These are phyloP conservation scores for Termitomyces sp. DNA, from an alignment of 768 basidiomycete genomes.

Conservation along the genomic window DNA sequence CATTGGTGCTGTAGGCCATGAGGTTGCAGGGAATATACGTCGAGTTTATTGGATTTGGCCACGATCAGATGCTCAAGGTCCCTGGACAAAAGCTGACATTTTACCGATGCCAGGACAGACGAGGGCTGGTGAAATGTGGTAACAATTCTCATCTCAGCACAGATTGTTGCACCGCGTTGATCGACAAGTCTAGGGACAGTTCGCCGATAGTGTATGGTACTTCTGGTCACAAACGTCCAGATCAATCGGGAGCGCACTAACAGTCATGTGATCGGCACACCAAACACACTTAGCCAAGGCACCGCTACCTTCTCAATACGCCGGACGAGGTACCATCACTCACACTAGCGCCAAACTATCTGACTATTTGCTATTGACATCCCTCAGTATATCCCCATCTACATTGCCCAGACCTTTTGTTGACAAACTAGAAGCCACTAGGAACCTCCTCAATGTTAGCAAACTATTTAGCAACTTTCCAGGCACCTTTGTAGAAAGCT, in stretches of 20 bases:
- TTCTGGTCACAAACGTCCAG: too few relatives aligned
- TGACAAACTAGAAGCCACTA: too few relatives aligned
- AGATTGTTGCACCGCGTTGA: background rate
- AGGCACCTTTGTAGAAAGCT: too few relatives aligned
- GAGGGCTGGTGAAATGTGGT: constrained; percentile 76
- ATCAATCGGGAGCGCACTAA: background rate
- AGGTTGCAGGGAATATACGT: constrained; percentile 59
- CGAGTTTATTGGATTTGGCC: constrained; percentile 59
- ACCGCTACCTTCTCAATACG: too few relatives aligned
- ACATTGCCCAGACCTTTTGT: too few relatives aligned
- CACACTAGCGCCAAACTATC: too few relatives aligned
- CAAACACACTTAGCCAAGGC: too few relatives aligned
- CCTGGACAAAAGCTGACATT: constrained; percentile 53
- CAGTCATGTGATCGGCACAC: background rate
- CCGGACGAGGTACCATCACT: too few relatives aligned
- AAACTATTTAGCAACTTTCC: too few relatives aligned
- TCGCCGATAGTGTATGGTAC: background rate
- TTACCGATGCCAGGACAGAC: constrained; percentile 63
- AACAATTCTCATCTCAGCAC: constrained; percentile 45
- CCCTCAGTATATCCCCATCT: too few relatives aligned
- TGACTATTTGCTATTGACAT: too few relatives aligned
- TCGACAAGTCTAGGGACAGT: background rate
- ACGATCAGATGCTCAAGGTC: constrained; percentile 61
- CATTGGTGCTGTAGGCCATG: constrained; percentile 59
- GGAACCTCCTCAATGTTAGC: too few relatives aligned